Evolutionary conservation across 345 rosid genomes (phyloP).

Genomic region (Firmiana major): DNA sequence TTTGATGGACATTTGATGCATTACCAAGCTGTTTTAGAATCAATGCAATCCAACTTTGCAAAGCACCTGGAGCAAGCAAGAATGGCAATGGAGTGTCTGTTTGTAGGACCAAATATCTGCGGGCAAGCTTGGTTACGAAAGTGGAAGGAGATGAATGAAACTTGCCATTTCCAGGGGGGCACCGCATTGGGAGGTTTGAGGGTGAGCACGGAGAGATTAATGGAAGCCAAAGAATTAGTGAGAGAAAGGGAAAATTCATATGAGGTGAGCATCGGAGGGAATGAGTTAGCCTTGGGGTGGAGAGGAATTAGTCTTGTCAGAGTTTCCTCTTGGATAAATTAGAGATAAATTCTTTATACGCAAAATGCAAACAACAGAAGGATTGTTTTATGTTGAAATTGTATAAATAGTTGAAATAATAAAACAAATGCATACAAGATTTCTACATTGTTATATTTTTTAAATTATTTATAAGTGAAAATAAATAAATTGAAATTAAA

Average conservation of each 20-base stretch:
- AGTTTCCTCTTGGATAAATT: constrained; percentile 37
- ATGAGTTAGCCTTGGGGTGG: constrained; percentile 45
- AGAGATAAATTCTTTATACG: neutral
- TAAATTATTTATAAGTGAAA: no score
- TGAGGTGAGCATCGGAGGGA: constrained; percentile 41
- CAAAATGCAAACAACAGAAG: neutral
- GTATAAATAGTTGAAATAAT: neutral
- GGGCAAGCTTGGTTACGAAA: constrained; percentile 30
- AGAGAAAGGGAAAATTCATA: constrained; percentile 24
- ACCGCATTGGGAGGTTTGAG: constrained; percentile 17
- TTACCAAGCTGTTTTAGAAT: constrained; percentile 36
- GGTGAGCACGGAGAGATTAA: constrained; percentile 25
- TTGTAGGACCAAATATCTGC: constrained; percentile 36
- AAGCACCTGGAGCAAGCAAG: constrained; percentile 33
- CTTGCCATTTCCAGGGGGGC: constrained; percentile 1
- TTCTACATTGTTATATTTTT: neutral
- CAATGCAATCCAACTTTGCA: constrained; percentile 34
- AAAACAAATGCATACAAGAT: neutral
- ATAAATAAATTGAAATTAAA: neutral
- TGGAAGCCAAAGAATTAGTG: constrained; percentile 42
- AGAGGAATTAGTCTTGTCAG: constrained; percentile 35
- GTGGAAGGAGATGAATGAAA: constrained; percentile 35
- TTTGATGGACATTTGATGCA: constrained; percentile 27
- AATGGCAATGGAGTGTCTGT: constrained; percentile 44
- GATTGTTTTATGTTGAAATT: neutral